Evolutionary conservation across 352 stramenopile species (phyloP).

Genomic region (Peronospora destructor): DNA sequence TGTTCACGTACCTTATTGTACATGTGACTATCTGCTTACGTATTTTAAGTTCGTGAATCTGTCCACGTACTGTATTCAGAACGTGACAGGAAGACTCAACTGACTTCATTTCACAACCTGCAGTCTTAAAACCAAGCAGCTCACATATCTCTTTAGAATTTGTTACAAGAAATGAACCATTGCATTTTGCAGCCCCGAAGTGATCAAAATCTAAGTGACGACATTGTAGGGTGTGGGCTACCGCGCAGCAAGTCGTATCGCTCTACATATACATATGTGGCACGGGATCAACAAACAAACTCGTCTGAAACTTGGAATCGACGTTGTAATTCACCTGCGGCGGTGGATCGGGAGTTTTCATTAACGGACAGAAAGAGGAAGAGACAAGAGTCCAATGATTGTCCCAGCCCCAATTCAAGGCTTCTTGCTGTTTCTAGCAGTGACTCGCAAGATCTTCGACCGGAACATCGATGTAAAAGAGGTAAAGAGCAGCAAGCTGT

Average conservation of each 20-base stretch:
- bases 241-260: constrained; percentile 3
- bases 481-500: constrained; percentile 1
- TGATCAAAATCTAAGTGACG: constrained; percentile 6
- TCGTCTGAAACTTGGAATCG: background rate
- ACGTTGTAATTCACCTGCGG: background rate
- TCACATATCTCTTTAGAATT: too few species aligned
- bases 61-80: too few species aligned
- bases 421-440: constrained; percentile 8
- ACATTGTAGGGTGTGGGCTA: constrained; percentile 1
- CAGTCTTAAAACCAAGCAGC: too few species aligned
- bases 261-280: background rate
- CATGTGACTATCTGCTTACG: too few species aligned
- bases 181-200: constrained; percentile 4
- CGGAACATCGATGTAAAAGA: constrained; percentile 4
- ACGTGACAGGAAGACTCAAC: too few species aligned
- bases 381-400: constrained; percentile 1
- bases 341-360: constrained; percentile 1
- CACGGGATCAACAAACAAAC: background rate
- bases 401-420: constrained; percentile 5
- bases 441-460: background rate
- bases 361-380: constrained; percentile 6
- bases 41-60: too few species aligned
- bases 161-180: background rate
- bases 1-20: too few species aligned
- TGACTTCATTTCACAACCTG: too few species aligned